phyloP scores from a whole-genome alignment of 2,329 filamentous ascomycete genomes.

The Epicoccum sorghinum region DNA sequence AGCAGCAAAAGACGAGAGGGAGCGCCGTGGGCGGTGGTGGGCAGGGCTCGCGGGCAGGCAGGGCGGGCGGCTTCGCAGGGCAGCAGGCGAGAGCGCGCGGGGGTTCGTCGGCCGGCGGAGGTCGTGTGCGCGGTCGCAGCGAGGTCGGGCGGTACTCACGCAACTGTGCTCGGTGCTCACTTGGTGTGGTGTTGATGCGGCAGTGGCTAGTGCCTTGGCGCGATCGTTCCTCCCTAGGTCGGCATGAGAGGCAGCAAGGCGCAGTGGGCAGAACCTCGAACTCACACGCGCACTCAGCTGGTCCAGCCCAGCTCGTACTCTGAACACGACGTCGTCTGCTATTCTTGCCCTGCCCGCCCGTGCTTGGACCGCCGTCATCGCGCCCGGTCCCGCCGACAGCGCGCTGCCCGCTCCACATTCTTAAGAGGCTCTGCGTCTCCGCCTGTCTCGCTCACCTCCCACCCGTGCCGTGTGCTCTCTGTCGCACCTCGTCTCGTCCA shows the following conservation, averaged over 20 bases:
- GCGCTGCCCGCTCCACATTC: slow-evolving; percentile 4
- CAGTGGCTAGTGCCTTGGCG: slow-evolving; percentile 1
- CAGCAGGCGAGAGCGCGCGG: slow-evolving; percentile 10
- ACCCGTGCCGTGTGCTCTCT: neutral
- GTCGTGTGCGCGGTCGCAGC: slow-evolving; percentile 20
- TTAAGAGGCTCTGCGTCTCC: slow-evolving; percentile 2
- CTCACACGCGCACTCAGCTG: neutral
- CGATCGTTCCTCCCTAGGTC: neutral
- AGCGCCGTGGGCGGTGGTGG: slow-evolving; percentile 9
- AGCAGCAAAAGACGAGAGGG: slow-evolving; percentile 1
- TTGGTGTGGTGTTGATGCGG: slow-evolving; percentile 10
- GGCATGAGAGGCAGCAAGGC: neutral
- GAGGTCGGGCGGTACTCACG: neutral
- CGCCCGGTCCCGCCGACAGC: slow-evolving; percentile 1
- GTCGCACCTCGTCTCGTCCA: slow-evolving; percentile 3
- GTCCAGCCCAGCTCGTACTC: neutral
- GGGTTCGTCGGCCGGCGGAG: neutral
- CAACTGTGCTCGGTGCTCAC: neutral
- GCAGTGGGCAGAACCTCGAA: neutral
- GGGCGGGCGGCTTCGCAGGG: neutral
- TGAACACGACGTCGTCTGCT: neutral
- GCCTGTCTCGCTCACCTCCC: slow-evolving; percentile 7
- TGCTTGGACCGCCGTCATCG: neutral
- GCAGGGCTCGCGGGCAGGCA: neutral
- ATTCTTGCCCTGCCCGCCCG: slow-evolving; percentile 2